phyloP scores from a whole-genome alignment of 805 yeast species.

The Nakazawaea ishiwadae region DNA sequence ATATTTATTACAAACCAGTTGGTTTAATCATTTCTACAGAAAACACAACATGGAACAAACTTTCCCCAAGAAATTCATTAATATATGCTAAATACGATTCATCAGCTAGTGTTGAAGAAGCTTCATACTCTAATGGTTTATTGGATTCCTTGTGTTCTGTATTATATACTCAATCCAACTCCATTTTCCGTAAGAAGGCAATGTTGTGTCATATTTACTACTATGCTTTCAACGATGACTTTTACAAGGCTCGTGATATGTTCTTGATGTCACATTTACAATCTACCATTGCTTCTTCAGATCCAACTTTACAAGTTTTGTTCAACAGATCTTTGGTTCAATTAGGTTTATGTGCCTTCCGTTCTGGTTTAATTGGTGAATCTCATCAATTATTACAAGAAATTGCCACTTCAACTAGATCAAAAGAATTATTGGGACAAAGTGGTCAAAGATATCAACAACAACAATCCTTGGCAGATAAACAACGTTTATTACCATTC shows the following conservation, averaged over 20 bases:
- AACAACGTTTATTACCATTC: constrained; percentile 87
- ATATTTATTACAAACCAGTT: constrained; percentile 86
- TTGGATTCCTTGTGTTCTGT: constrained; percentile 62
- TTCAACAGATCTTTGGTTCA: constrained; percentile 96
- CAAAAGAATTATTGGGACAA: constrained; percentile 92
- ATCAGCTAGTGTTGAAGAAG: constrained; percentile 23
- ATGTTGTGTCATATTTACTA: constrained; percentile 83
- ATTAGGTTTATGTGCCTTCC: constrained; percentile 93
- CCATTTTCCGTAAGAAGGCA: constrained; percentile 75
- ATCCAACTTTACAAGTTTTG: constrained; percentile 80
- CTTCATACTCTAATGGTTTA: constrained; percentile 46
- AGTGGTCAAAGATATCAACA: constrained; percentile 68
- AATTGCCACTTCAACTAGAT: constrained; percentile 77
- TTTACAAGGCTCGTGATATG: constrained; percentile 82
- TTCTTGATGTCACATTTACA: constrained; percentile 83
- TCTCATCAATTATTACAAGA: constrained; percentile 85
- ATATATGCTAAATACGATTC: constrained; percentile 27
- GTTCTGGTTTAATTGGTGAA: constrained; percentile 80
- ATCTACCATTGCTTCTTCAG: constrained; percentile 77
- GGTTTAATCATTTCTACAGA: constrained; percentile 69
- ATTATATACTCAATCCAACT: constrained; percentile 62
- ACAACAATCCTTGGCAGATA: constrained; percentile 45
- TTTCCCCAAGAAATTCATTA: constrained; percentile 33
- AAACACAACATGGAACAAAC: constrained; percentile 63
- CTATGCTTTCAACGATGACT: constrained; percentile 84